These are phyloP conservation scores for Macrophomina tecta DNA, from an alignment of 2,329 filamentous ascomycete species.

Conservation along the genomic window DNA sequence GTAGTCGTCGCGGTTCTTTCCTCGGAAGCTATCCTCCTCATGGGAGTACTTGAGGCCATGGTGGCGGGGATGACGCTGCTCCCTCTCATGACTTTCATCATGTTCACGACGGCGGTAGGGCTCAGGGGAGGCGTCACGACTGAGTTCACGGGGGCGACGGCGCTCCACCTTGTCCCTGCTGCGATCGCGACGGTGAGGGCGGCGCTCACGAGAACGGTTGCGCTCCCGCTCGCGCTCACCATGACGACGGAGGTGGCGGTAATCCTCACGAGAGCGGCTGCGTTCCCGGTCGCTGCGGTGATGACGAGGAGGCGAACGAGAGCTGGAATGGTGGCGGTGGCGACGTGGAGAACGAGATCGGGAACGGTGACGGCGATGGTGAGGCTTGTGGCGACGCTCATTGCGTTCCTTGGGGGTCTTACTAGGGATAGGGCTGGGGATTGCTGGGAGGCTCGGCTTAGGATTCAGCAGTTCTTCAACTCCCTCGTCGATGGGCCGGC, in stretches of 20 bases:
- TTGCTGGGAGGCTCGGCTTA: background rate
- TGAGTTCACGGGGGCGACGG: background rate
- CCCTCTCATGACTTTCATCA: background rate
- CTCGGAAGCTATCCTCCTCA: background rate
- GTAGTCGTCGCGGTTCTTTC: background rate
- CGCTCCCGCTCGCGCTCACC: conserved; percentile 12
- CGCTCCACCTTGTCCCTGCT: background rate
- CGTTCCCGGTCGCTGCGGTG: background rate
- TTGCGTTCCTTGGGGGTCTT: background rate
- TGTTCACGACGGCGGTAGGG: background rate
- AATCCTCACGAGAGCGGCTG: background rate
- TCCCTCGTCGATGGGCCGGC: conserved; percentile 40
- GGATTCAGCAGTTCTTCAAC: conserved; percentile 4
- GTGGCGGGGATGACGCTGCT: background rate
- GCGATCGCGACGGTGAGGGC: background rate
- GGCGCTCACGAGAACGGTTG: conserved; percentile 3
- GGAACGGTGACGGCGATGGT: conserved; percentile 11
- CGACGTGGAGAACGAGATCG: conserved; percentile 14
- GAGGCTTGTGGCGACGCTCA: conserved; percentile 17
- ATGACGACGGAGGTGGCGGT: background rate
- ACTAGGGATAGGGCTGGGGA: background rate
- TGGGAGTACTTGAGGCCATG: background rate
- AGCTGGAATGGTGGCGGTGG: background rate
- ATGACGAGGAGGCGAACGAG: background rate
- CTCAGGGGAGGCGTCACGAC: background rate